Conservation (phyloP, 2,329 filamentous ascomycete genomes). For the Aureobasidium leucospermi region DNA sequence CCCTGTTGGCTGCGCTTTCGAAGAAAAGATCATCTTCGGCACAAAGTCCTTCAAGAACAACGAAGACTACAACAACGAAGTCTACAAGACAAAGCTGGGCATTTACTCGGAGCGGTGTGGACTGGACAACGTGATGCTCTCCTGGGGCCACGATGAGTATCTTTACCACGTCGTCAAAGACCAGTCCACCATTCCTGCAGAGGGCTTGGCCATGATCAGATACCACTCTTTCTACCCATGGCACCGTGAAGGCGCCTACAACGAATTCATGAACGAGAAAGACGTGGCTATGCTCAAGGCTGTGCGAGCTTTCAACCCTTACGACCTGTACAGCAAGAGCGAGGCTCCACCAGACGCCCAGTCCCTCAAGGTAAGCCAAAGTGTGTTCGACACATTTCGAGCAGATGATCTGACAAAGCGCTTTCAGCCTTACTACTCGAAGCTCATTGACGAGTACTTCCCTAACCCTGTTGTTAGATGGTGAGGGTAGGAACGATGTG, state of each 20-base stretch:
- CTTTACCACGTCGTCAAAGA: constrained; percentile 81
- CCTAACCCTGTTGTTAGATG: constrained; percentile 61
- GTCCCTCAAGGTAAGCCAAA: constrained; percentile 51
- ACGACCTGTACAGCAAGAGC: constrained; percentile 87
- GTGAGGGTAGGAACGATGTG: constrained; percentile 32
- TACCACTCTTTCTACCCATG: constrained; percentile 93
- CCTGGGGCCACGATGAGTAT: constrained; percentile 86
- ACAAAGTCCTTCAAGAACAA: constrained; percentile 61
- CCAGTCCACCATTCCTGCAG: constrained; percentile 68
- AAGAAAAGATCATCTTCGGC: constrained; percentile 68
- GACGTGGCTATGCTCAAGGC: constrained; percentile 74
- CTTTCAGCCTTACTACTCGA: constrained; percentile 57
- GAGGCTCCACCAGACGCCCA: constrained; percentile 70
- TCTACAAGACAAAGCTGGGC: constrained; percentile 69
- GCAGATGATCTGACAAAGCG: no score
- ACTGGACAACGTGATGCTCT: constrained; percentile 80
- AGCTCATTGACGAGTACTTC: constrained; percentile 63
- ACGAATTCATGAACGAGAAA: constrained; percentile 74
- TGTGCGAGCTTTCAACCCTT: constrained; percentile 82
- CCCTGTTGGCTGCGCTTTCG: constrained; percentile 68
- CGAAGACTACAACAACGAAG: constrained; percentile 61
- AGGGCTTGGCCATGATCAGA: constrained; percentile 85
- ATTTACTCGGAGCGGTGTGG: constrained; percentile 77
- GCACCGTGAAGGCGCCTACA: constrained; percentile 76
- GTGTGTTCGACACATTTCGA: no score